Evolutionary conservation across 2,329 filamentous ascomycete genomes (phyloP).

Genomic region (Stagonosporopsis chrysanthemi): DNA sequence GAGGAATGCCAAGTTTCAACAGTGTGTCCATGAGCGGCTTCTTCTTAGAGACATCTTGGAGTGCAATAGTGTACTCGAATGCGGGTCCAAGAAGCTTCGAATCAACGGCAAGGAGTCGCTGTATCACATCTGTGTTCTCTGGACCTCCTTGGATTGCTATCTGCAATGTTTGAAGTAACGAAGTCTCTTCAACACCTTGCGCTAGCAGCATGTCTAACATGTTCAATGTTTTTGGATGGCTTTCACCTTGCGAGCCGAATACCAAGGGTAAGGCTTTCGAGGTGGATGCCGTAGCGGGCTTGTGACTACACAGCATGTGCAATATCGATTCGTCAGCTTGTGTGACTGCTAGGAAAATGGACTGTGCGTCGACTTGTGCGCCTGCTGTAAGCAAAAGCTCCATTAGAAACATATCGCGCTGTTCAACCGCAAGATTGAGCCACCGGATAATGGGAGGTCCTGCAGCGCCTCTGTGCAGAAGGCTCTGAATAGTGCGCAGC

Average conservation of each 20-base stretch:
- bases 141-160: conserved; percentile 40
- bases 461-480: conserved; percentile 40
- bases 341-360: conserved; percentile 26
- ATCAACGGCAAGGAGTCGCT: conserved; percentile 35
- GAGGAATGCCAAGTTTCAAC: conserved; percentile 37
- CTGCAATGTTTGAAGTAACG: conserved; percentile 33
- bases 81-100: conserved; percentile 34
- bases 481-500: conserved; percentile 32
- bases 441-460: conserved; percentile 37
- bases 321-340: conserved; percentile 41
- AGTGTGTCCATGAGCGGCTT: conserved; percentile 36
- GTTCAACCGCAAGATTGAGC: conserved; percentile 40
- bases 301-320: conserved; percentile 36
- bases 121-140: conserved; percentile 44
- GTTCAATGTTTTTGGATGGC: conserved; percentile 31
- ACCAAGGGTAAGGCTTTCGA: conserved; percentile 41
- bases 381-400: conserved; percentile 41
- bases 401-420: conserved; percentile 37
- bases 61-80: conserved; percentile 35
- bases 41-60: conserved; percentile 35
- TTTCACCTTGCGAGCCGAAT: conserved; percentile 34
- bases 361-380: conserved; percentile 29
- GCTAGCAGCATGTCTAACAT: conserved; percentile 41
- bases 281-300: conserved; percentile 28
- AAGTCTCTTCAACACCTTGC: conserved; percentile 33